Percentiles rank a stretch among this genome's conserved stretches.
Evolutionary conservation across 352 stramenopile species (phyloP).

Genomic region (Pythium chondricola): DNA sequence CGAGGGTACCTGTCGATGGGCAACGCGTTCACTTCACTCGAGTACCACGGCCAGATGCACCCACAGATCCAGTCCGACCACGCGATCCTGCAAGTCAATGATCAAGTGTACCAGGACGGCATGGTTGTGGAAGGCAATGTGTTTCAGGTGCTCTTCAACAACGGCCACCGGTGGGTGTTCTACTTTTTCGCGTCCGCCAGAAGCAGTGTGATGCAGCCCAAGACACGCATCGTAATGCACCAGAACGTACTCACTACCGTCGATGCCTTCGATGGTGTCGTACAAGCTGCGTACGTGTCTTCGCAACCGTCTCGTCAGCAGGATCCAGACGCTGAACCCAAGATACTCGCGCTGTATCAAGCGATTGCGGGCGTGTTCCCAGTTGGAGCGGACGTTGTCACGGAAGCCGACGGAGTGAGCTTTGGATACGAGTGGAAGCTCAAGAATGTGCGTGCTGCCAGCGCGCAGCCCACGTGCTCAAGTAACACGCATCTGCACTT

Average conservation of each 20-base stretch:
- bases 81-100: slow-evolving; percentile 52
- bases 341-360: slow-evolving; percentile 53
- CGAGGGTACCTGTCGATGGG: slow-evolving; percentile 60
- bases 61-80: slow-evolving; percentile 62
- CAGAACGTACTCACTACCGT: slow-evolving; percentile 48
- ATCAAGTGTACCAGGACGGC: slow-evolving; percentile 25
- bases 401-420: slow-evolving; percentile 23
- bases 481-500: slow-evolving; percentile 42
- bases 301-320: slow-evolving; percentile 22
- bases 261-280: slow-evolving; percentile 47
- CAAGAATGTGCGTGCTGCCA: not conserved
- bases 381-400: slow-evolving; percentile 16
- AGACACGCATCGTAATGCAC: slow-evolving; percentile 25
- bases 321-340: slow-evolving; percentile 14
- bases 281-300: slow-evolving; percentile 61
- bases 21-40: slow-evolving; percentile 71
- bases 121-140: slow-evolving; percentile 29
- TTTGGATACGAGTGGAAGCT: slow-evolving; percentile 66
- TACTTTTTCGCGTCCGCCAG: slow-evolving; percentile 37
- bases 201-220: not conserved
- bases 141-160: slow-evolving; percentile 69
- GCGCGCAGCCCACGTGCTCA: not conserved
- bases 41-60: slow-evolving; percentile 55
- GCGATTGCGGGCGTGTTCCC: slow-evolving; percentile 50
- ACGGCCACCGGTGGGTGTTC: slow-evolving; percentile 66